Conservation (phyloP, 2,329 filamentous ascomycete genomes). For the Sordariomycetes sp. region DNA sequence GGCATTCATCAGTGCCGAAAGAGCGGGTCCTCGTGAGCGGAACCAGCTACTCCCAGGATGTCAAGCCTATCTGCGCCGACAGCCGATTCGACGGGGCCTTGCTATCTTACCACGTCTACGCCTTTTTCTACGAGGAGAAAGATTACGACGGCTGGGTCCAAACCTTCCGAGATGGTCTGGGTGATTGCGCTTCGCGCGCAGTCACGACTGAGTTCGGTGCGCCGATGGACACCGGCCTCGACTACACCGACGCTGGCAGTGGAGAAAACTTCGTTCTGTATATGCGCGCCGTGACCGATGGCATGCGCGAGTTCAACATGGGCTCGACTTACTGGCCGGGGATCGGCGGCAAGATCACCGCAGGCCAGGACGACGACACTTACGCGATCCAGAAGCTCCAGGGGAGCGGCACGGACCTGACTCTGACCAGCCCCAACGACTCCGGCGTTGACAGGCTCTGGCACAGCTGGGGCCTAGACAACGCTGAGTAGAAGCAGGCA, state of each 20-base stretch:
- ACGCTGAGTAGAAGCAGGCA: not conserved
- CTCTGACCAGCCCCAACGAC: conserved; percentile 4
- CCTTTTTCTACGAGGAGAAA: conserved; percentile 2
- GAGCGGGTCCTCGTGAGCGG: conserved; percentile 4
- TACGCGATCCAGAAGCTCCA: conserved; percentile 6
- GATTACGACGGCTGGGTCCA: conserved; percentile 5
- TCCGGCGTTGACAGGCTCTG: conserved; percentile 2
- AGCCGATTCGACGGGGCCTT: conserved; percentile 6
- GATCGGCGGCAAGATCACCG: conserved; percentile 5
- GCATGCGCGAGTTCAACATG: not conserved
- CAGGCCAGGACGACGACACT: conserved; percentile 1
- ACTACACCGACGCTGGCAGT: conserved; percentile 2
- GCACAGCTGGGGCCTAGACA: conserved; percentile 1
- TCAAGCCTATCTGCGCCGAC: conserved; percentile 4
- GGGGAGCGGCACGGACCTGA: conserved; percentile 5
- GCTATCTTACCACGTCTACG: conserved; percentile 5
- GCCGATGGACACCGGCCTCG: conserved; percentile 5
- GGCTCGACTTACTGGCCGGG: conserved; percentile 5
- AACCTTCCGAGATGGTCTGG: conserved; percentile 3
- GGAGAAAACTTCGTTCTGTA: conserved; percentile 4
- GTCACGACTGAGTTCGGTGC: conserved; percentile 6
- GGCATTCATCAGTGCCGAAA: conserved; percentile 4
- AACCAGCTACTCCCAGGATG: conserved; percentile 4
- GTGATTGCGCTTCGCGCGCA: conserved; percentile 4
- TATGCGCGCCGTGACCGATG: conserved; percentile 3